phyloP scores from a whole-genome alignment of 148 eudicot species.

The Heliamphora exappendiculata region DNA sequence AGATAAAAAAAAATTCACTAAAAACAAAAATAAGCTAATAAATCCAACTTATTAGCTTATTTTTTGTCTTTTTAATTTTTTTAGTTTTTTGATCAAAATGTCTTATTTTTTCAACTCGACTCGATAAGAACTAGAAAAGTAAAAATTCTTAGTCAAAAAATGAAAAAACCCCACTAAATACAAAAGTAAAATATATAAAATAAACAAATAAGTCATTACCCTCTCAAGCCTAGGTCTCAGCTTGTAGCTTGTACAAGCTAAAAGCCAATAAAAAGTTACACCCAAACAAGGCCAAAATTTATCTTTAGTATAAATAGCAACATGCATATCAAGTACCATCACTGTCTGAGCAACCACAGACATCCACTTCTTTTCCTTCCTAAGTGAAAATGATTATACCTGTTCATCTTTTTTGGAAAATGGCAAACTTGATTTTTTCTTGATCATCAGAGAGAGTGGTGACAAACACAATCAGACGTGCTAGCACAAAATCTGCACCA shows the following conservation, averaged over 20 bases:
- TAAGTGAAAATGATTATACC: background rate
- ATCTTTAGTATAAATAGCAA: background rate
- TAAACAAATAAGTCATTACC: too few species aligned
- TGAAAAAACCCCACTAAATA: too few species aligned
- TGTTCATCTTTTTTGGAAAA: background rate
- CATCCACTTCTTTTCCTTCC: background rate
- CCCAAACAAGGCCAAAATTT: background rate
- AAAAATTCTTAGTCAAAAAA: too few species aligned
- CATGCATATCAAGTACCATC: background rate
- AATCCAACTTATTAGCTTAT: too few species aligned
- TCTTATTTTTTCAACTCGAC: too few species aligned
- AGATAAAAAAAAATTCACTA: too few species aligned
- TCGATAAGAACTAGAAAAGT: too few species aligned
- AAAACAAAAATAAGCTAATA: too few species aligned
- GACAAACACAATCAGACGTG: background rate
- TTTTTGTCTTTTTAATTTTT: too few species aligned
- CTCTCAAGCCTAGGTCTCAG: background rate
- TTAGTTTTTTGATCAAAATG: too few species aligned
- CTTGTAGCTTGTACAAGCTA: background rate
- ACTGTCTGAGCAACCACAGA: background rate
- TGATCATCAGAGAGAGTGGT: background rate
- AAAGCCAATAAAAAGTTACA: background rate
- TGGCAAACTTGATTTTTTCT: background rate
- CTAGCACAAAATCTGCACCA: background rate
- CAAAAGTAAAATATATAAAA: too few species aligned